Conservation (phyloP, 352 stramenopile species). For the Phytophthora capsici region DNA sequence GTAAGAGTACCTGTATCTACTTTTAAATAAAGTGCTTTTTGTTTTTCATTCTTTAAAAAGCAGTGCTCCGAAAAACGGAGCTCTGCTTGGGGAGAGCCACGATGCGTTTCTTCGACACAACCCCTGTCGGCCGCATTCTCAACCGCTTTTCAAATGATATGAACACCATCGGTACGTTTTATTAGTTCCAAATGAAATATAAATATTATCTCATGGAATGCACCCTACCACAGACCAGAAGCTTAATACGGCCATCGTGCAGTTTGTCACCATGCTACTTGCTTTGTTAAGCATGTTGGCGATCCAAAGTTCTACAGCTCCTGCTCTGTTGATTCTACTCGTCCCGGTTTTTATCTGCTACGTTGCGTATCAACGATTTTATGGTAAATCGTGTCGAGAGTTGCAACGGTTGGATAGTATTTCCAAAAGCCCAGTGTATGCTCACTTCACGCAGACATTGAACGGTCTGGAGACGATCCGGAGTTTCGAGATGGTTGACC, state of each 20-base stretch:
- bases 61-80: too few relatives aligned
- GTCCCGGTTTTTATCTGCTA: slow-evolving; percentile 75
- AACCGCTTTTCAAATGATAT: slow-evolving; percentile 83
- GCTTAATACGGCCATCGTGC: slow-evolving; percentile 50
- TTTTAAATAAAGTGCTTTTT: too few relatives aligned
- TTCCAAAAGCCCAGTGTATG: slow-evolving; percentile 90
- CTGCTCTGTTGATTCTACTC: slow-evolving; percentile 57
- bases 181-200: background rate
- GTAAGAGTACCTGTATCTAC: too few relatives aligned
- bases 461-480: slow-evolving; percentile 76
- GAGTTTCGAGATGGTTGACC: slow-evolving; percentile 59
- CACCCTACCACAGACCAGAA: slow-evolving; percentile 52
- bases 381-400: slow-evolving; percentile 70
- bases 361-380: slow-evolving; percentile 68
- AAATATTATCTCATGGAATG: background rate
- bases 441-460: slow-evolving; percentile 92
- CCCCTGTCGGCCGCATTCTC: slow-evolving; percentile 77
- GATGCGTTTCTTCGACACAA: slow-evolving; percentile 90
- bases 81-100: too few relatives aligned
- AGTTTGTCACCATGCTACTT: slow-evolving; percentile 56
- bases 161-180: slow-evolving; percentile 59
- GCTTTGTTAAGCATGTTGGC: slow-evolving; percentile 60
- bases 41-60: too few relatives aligned
- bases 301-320: slow-evolving; percentile 54
- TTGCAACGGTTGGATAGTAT: slow-evolving; percentile 70